Conservation (phyloP, 2,329 filamentous ascomycete genomes). For the Ophiostoma fasciatum region DNA sequence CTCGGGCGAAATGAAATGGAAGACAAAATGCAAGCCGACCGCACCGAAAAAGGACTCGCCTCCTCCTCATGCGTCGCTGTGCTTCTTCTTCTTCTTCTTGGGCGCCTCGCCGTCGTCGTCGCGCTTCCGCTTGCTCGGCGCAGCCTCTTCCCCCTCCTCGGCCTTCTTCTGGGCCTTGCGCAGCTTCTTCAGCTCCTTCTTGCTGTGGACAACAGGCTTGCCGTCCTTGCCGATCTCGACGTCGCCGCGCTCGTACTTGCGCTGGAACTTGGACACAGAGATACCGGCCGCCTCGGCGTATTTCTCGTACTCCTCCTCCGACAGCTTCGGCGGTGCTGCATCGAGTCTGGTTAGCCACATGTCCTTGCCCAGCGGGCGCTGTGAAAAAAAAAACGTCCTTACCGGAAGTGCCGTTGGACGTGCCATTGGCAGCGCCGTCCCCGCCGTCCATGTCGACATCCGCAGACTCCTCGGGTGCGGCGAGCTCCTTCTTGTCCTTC, state of each 20-base stretch:
- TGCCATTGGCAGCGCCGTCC: slow-evolving; percentile 2
- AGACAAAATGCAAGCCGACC: too few species aligned
- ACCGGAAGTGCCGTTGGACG: slow-evolving; percentile 3
- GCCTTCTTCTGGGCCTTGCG: slow-evolving; percentile 14
- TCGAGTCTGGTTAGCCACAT: slow-evolving; percentile 12
- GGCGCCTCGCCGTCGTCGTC: slow-evolving; percentile 48
- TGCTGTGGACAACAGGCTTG: slow-evolving; percentile 46
- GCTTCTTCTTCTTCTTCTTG: slow-evolving; percentile 35
- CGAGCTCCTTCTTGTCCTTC: slow-evolving; percentile 11
- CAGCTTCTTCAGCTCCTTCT: slow-evolving; percentile 26
- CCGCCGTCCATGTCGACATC: slow-evolving; percentile 7
- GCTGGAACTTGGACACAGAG: slow-evolving; percentile 61
- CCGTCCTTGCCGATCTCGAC: slow-evolving; percentile 52
- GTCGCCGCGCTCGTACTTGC: slow-evolving; percentile 63
- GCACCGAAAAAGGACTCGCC: too few species aligned
- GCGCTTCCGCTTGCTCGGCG: slow-evolving; percentile 49
- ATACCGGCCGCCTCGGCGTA: slow-evolving; percentile 53
- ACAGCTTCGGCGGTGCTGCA: slow-evolving; percentile 24
- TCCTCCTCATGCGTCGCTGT: slow-evolving; percentile 10
- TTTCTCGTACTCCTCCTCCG: slow-evolving; percentile 40
- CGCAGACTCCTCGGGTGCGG: slow-evolving; percentile 4
- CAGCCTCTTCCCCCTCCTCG: slow-evolving; percentile 27
- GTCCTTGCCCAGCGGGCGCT: background rate
- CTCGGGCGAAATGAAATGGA: background rate
- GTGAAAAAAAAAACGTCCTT: background rate